phyloP scores from a whole-genome alignment of 2,329 filamentous ascomycete genomes.

The Monosporascus sp. region DNA sequence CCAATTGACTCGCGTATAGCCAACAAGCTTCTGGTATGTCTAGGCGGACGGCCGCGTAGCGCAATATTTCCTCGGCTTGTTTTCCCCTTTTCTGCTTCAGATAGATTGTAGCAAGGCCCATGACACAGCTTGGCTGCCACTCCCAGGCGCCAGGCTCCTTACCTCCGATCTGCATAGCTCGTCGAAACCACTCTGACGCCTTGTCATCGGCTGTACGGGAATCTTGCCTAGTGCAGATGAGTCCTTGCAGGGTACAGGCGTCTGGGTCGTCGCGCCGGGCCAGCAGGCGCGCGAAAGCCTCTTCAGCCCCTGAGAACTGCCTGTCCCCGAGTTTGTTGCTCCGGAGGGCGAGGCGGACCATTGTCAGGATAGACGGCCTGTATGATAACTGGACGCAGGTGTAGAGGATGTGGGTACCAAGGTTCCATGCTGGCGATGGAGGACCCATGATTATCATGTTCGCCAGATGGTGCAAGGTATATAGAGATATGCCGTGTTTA shows the following conservation, averaged over 20 bases:
- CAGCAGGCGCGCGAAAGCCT: conserved; percentile 15
- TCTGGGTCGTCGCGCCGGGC: conserved; percentile 25
- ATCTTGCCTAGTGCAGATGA: conserved; percentile 15
- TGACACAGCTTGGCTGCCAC: conserved; percentile 28
- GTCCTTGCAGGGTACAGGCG: conserved; percentile 30
- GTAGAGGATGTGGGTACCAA: conserved; percentile 30
- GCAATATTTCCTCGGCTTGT: conserved; percentile 17
- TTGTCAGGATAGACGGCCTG: conserved; percentile 29
- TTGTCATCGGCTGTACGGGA: conserved; percentile 10
- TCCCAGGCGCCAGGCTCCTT: conserved; percentile 23
- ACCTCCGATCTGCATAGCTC: conserved; percentile 13
- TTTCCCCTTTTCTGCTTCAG: conserved; percentile 12
- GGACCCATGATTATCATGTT: conserved; percentile 15
- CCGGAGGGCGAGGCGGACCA: conserved; percentile 19
- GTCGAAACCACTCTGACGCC: conserved; percentile 25
- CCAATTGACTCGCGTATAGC: conserved; percentile 23
- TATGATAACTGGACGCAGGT: conserved; percentile 27
- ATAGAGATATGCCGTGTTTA: conserved; percentile 8
- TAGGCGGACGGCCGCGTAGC: conserved; percentile 23
- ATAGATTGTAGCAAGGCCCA: conserved; percentile 23
- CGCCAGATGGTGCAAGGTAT: conserved; percentile 28
- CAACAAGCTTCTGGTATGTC: conserved; percentile 21
- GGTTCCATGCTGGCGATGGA: conserved; percentile 2
- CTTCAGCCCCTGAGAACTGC: conserved; percentile 11
- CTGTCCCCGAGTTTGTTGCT: conserved; percentile 6